Conservation (phyloP, 441 rosid genomes). For the Omphalea diandra region DNA sequence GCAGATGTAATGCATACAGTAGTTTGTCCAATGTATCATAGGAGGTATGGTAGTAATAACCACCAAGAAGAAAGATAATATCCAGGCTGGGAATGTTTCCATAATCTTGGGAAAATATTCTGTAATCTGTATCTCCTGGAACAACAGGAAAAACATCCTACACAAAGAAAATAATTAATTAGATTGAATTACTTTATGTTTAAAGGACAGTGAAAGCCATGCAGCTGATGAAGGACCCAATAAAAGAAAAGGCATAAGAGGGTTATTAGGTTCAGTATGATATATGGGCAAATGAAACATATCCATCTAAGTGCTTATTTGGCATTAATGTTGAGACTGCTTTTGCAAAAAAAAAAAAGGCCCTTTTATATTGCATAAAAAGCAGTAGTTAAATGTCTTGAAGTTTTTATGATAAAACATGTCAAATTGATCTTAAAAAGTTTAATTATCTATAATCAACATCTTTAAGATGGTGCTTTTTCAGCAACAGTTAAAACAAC, state of each 20-base stretch:
- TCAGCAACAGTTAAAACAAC: neutral
- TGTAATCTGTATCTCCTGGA: slow-evolving; percentile 98
- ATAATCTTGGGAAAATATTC: slow-evolving; percentile 90
- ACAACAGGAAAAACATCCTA: slow-evolving; percentile 91
- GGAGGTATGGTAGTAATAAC: slow-evolving; percentile 98
- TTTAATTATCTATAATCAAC: neutral
- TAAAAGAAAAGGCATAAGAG: neutral
- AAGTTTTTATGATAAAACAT: neutral
- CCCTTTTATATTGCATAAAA: neutral
- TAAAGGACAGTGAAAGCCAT: slow-evolving; percentile 2
- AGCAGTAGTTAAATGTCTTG: neutral
- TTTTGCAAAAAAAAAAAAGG: neutral
- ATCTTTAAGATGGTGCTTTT: neutral
- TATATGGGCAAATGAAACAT: neutral
- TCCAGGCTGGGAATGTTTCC: slow-evolving; percentile 96
- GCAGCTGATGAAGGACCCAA: neutral
- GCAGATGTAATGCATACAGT: slow-evolving; percentile 78
- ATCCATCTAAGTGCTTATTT: neutral
- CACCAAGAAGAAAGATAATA: slow-evolving; percentile 94
- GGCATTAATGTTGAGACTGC: neutral
- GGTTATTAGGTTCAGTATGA: neutral
- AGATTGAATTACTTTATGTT: slow-evolving; percentile 15
- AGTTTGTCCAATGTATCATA: slow-evolving; percentile 93
- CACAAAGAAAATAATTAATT: slow-evolving; percentile 19
- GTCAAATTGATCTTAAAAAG: neutral